These are phyloP conservation scores for Populus simonii DNA, from an alignment of 345 rosid genomes.

Conservation along the genomic window DNA sequence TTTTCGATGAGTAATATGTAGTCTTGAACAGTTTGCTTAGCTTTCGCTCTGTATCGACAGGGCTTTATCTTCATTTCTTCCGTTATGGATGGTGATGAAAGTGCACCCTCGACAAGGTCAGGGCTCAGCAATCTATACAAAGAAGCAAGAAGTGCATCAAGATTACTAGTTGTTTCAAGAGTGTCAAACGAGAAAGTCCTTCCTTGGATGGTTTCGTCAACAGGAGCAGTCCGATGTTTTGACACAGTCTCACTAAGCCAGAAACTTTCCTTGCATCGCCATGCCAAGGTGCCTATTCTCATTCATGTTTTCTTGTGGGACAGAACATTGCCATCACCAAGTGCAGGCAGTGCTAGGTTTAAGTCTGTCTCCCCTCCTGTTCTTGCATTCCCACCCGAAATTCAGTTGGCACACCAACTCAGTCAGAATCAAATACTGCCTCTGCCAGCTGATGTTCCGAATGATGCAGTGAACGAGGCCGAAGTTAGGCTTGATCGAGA, in stretches of 20 bases:
- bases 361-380: slow-evolving; percentile 32
- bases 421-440: slow-evolving; percentile 64
- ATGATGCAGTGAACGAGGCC: slow-evolving; percentile 20
- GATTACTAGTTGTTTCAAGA: slow-evolving; percentile 65
- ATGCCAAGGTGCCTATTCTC: slow-evolving; percentile 66
- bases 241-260: slow-evolving; percentile 90
- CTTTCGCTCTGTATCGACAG: slow-evolving; percentile 28
- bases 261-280: slow-evolving; percentile 87
- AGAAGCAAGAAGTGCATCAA: slow-evolving; percentile 56
- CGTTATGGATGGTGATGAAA: slow-evolving; percentile 61
- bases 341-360: slow-evolving; percentile 26
- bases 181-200: slow-evolving; percentile 77
- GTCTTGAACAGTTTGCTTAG: neutral
- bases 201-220: slow-evolving; percentile 88
- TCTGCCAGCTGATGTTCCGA: slow-evolving; percentile 32
- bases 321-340: slow-evolving; percentile 20
- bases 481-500: slow-evolving; percentile 47
- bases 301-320: slow-evolving; percentile 78
- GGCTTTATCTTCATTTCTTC: slow-evolving; percentile 93
- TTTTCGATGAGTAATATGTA: neutral
- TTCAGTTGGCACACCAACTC: slow-evolving; percentile 34
- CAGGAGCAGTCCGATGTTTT: slow-evolving; percentile 79
- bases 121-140: slow-evolving; percentile 61
- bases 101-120: slow-evolving; percentile 66
- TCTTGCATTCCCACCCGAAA: slow-evolving; percentile 35